phyloP scores from a whole-genome alignment of 129 eudicot species.

The Chrysanthemum seticuspe region DNA sequence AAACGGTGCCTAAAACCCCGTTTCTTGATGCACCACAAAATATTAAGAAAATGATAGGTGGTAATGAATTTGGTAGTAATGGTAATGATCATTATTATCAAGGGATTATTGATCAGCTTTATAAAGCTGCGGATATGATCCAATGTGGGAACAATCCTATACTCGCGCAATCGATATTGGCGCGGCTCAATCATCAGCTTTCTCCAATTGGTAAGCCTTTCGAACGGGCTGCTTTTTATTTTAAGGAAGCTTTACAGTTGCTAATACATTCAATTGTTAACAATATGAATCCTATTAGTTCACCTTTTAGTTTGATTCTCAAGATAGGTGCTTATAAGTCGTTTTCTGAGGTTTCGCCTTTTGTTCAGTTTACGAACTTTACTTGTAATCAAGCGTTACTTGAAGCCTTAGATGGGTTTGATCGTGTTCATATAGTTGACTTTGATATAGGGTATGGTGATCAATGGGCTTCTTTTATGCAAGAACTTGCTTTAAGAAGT shows the following conservation, averaged over 20 bases:
- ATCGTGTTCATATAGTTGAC: constrained; percentile 56
- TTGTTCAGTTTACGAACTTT: constrained; percentile 61
- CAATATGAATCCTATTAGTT: constrained; percentile 34
- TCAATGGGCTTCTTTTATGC: constrained; percentile 86
- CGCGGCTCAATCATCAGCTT: constrained; percentile 99
- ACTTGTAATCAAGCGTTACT: constrained; percentile 76
- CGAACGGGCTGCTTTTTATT: constrained; percentile 76
- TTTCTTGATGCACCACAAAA: constrained; percentile 32
- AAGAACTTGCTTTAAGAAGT: constrained; percentile 62
- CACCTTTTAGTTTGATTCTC: constrained; percentile 54
- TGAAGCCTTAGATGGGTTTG: constrained; percentile 52
- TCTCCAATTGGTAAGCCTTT: constrained; percentile 84
- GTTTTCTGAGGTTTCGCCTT: constrained; percentile 69
- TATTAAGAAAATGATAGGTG: constrained; percentile 25
- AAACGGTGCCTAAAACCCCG: constrained; percentile 26
- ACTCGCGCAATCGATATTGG: constrained; percentile 98
- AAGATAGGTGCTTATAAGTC: constrained; percentile 78
- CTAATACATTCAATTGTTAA: constrained; percentile 46
- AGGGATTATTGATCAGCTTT: constrained; percentile 58
- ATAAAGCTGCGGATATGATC: constrained; percentile 59
- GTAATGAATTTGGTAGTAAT: constrained; percentile 16
- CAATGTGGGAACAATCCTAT: constrained; percentile 46
- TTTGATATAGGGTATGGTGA: constrained; percentile 79
- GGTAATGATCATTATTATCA: constrained; percentile 31
- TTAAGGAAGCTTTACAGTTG: constrained; percentile 66